Percentiles rank a stretch among this genome's conserved stretches.
Conservation (phyloP, 1,284 basidiomycete genomes). For the Ceraceosorus guamensis region DNA sequence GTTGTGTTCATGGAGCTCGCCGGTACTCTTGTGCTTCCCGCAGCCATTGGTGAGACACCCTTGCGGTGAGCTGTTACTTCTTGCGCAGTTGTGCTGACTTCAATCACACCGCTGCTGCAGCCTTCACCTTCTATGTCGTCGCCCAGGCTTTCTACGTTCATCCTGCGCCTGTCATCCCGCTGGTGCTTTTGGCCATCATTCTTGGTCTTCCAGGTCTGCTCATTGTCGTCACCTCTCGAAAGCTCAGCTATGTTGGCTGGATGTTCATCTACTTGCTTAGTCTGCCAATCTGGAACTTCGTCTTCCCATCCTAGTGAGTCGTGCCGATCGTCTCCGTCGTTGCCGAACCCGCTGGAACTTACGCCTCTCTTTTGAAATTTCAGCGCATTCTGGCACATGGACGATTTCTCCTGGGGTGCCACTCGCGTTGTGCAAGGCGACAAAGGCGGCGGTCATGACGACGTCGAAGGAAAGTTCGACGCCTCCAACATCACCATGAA, state of each 20-base stretch:
- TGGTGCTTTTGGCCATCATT: conserved; percentile 49
- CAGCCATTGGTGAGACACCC: too few species aligned
- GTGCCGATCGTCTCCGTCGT: too few species aligned
- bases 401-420: conserved; percentile 51
- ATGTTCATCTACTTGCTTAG: conserved; percentile 52
- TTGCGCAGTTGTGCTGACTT: too few species aligned
- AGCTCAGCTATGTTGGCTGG: conserved; percentile 51
- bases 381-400: conserved; percentile 51
- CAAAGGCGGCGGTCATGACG: conserved; percentile 38
- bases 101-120: too few species aligned
- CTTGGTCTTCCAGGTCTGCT: conserved; percentile 52
- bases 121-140: conserved; percentile 50
- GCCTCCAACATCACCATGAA: conserved; percentile 96
- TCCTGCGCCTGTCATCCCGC: conserved; percentile 32
- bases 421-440: conserved; percentile 49
- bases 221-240: conserved; percentile 51
- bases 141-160: conserved; percentile 34
- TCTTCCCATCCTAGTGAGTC: conserved; percentile 48
- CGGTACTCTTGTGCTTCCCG: conserved; percentile 52
- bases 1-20: conserved; percentile 52
- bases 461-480: conserved; percentile 76
- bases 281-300: conserved; percentile 52
- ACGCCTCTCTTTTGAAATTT: too few species aligned
- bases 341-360: too few species aligned
- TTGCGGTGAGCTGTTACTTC: too few species aligned